phyloP scores from a whole-genome alignment of 345 rosid species.

The Barbarea vulgaris region DNA sequence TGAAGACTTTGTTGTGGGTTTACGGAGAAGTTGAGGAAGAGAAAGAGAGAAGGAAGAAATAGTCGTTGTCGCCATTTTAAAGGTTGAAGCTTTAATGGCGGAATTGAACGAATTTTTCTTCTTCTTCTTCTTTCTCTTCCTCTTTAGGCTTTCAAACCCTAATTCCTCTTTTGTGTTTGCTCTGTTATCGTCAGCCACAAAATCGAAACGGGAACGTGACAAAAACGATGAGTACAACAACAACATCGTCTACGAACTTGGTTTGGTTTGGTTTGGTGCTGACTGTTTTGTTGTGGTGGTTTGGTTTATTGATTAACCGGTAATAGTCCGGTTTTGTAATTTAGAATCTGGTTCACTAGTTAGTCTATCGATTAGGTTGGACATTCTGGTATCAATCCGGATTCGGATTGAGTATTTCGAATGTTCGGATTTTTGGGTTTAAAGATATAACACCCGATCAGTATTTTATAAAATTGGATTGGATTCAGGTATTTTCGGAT shows the following conservation, averaged over 20 bases:
- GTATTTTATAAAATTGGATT: too few species aligned
- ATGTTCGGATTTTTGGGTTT: too few species aligned
- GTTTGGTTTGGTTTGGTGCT: slow-evolving; percentile 1
- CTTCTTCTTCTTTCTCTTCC: slow-evolving; percentile 38
- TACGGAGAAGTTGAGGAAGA: slow-evolving; percentile 40
- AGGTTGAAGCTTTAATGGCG: slow-evolving; percentile 16
- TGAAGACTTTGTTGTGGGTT: slow-evolving; percentile 28
- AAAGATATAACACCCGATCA: too few species aligned
- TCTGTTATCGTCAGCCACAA: slow-evolving; percentile 36
- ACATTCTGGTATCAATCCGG: too few species aligned
- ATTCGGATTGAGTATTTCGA: too few species aligned
- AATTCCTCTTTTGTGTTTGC: neutral
- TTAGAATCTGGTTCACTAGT: neutral
- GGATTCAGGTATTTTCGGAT: too few species aligned
- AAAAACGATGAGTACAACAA: slow-evolving; percentile 12
- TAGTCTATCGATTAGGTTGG: too few species aligned
- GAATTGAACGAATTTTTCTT: slow-evolving; percentile 17
- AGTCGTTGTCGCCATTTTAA: slow-evolving; percentile 37
- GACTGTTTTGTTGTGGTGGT: neutral
- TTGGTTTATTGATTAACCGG: neutral
- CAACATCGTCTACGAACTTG: slow-evolving; percentile 8
- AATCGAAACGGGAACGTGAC: slow-evolving; percentile 27
- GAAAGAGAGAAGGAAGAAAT: slow-evolving; percentile 41
- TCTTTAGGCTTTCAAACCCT: slow-evolving; percentile 32
- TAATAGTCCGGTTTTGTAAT: slow-evolving; percentile 5